These are phyloP conservation scores for Stropharia rugosoannulata DNA, from an alignment of 768 basidiomycete genomes.

Conservation along the genomic window DNA sequence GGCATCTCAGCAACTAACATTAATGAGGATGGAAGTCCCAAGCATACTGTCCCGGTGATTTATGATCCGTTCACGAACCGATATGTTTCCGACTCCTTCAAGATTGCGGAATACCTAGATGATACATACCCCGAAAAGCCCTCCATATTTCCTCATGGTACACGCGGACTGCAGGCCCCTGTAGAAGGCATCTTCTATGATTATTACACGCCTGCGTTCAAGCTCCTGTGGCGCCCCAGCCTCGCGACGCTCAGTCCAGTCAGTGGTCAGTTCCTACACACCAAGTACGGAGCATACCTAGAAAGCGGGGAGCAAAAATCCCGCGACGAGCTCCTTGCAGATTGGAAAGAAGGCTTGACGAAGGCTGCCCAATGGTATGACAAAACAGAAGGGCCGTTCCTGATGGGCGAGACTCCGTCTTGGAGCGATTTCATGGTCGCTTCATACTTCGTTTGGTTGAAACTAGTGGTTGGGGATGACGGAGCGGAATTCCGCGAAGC, in stretches of 20 bases:
- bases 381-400: constrained; percentile 22
- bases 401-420: constrained; percentile 33
- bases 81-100: constrained; percentile 36
- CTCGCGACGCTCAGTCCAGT: too few species aligned
- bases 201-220: not conserved
- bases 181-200: not conserved
- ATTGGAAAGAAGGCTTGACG: constrained; percentile 27
- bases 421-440: constrained; percentile 41
- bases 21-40: constrained; percentile 26
- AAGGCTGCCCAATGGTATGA: constrained; percentile 24
- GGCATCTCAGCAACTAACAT: constrained; percentile 29
- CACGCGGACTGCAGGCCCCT: not conserved
- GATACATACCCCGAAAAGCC: constrained; percentile 41
- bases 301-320: too few species aligned
- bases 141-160: not conserved
- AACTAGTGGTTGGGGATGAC: constrained; percentile 13
- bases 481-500: constrained; percentile 19
- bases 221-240: too few species aligned
- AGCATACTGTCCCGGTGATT: constrained; percentile 47
- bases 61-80: constrained; percentile 39
- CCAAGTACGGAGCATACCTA: too few species aligned
- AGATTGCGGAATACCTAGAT: constrained; percentile 50
- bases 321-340: not conserved
- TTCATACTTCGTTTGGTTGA: constrained; percentile 16
- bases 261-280: too few species aligned